phyloP scores from a whole-genome alignment of 2,329 filamentous ascomycete genomes.

The Blumeriella jaapii region DNA sequence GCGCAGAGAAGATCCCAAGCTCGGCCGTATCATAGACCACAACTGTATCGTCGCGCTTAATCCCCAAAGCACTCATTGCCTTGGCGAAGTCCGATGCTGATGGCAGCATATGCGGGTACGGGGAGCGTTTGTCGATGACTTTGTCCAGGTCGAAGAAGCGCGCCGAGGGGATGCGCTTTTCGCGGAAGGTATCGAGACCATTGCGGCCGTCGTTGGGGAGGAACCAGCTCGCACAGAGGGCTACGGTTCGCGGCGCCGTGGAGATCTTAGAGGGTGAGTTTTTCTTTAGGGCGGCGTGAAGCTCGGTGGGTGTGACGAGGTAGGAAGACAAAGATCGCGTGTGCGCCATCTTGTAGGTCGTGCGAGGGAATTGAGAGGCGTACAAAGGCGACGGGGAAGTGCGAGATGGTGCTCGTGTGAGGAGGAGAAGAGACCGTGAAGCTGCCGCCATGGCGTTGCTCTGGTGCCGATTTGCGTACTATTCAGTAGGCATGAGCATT shows the following conservation, averaged over 20 bases:
- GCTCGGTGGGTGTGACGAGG: constrained; percentile 73
- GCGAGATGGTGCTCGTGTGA: constrained; percentile 11
- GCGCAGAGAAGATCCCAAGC: constrained; percentile 86
- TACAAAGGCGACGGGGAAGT: constrained; percentile 8
- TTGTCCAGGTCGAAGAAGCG: constrained; percentile 96
- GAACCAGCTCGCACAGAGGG: constrained; percentile 91
- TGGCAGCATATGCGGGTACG: constrained; percentile 95
- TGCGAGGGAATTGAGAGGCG: constrained; percentile 12
- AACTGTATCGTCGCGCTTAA: constrained; percentile 74
- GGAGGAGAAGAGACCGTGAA: constrained; percentile 12
- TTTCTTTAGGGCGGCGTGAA: constrained; percentile 69
- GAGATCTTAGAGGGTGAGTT: constrained; percentile 72
- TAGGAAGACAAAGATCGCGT: constrained; percentile 60
- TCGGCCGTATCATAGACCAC: constrained; percentile 93
- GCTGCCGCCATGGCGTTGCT: constrained; percentile 24
- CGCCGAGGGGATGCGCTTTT: constrained; percentile 75
- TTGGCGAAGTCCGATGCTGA: constrained; percentile 67
- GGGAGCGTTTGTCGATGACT: constrained; percentile 74
- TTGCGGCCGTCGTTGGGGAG: constrained; percentile 82
- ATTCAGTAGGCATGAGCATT: no score
- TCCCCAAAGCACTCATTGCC: constrained; percentile 81
- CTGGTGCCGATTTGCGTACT: no score
- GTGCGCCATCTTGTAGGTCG: constrained; percentile 27
- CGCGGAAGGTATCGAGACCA: constrained; percentile 69
- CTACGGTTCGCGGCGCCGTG: constrained; percentile 71